Conservation (phyloP, 2,329 filamentous ascomycete species). For the Microsporum canis region DNA sequence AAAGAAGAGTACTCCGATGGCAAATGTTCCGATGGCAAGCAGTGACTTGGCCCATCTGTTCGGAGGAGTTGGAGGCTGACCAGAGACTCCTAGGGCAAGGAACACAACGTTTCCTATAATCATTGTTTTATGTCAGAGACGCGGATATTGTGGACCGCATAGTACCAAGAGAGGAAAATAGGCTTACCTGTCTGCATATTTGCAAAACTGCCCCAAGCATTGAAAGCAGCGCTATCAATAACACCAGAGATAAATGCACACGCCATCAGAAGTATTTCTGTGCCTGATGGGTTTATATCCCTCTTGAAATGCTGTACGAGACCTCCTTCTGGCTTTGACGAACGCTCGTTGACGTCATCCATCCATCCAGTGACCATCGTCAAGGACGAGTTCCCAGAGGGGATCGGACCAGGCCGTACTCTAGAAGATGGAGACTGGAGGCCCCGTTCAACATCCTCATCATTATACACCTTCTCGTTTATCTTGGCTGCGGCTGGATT, state of each 20-base stretch:
- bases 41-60: conserved; percentile 36
- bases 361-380: conserved; percentile 9
- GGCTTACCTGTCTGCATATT: conserved; percentile 15
- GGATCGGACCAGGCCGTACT: conserved; percentile 3
- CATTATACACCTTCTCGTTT: not conserved
- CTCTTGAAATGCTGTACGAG: conserved; percentile 10
- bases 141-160: not conserved
- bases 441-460: conserved; percentile 3
- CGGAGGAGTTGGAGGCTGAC: conserved; percentile 30
- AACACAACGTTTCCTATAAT: conserved; percentile 35
- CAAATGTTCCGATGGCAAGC: conserved; percentile 29
- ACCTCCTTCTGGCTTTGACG: not conserved
- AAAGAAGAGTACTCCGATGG: conserved; percentile 32
- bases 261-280: conserved; percentile 11
- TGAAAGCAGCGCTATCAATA: conserved; percentile 14
- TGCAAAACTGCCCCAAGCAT: conserved; percentile 16
- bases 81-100: conserved; percentile 32
- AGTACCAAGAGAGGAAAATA: not conserved
- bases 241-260: conserved; percentile 15
- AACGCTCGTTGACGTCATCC: not conserved
- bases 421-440: not conserved
- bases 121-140: not conserved
- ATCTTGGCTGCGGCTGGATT: not conserved
- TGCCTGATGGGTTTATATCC: conserved; percentile 10
- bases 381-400: conserved; percentile 13